phyloP scores from a whole-genome alignment of 495 filamentous ascomycete species.

The Parachaetomium inaequale region DNA sequence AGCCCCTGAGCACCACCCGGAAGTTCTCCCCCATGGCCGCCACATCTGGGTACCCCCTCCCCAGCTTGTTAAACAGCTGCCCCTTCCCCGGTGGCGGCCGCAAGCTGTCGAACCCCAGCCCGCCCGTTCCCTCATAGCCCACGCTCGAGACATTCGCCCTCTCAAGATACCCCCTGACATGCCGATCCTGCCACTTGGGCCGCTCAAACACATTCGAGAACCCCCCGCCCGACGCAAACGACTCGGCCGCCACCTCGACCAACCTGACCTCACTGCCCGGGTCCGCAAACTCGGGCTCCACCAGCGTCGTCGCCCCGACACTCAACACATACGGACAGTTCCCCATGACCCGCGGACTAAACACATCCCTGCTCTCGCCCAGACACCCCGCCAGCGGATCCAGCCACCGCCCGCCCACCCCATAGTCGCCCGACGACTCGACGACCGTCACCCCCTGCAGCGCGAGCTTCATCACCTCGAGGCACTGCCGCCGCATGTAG shows the following conservation, averaged over 20 bases:
- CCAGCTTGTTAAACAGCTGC: constrained; percentile 52
- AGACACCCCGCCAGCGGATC: constrained; percentile 24
- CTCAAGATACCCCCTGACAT: constrained; percentile 53
- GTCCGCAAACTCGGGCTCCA: constrained; percentile 40
- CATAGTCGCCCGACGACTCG: constrained; percentile 58
- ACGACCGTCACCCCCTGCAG: constrained; percentile 60
- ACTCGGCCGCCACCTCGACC: constrained; percentile 43
- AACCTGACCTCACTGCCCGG: constrained; percentile 24
- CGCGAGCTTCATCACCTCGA: constrained; percentile 59
- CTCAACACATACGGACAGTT: constrained; percentile 40
- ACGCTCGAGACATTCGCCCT: constrained; percentile 41
- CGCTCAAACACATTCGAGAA: constrained; percentile 65
- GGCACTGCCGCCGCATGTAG: constrained; percentile 42
- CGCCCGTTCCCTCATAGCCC: constrained; percentile 29
- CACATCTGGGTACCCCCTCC: constrained; percentile 64
- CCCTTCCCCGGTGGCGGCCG: constrained; percentile 35
- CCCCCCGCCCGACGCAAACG: constrained; percentile 58
- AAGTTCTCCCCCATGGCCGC: constrained; percentile 60
- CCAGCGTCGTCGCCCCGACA: constrained; percentile 36
- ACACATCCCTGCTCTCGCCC: constrained; percentile 23
- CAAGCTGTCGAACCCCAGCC: constrained; percentile 26
- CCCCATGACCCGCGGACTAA: constrained; percentile 26
- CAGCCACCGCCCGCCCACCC: constrained; percentile 49
- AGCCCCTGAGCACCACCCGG: constrained; percentile 43
- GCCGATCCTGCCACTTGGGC: constrained; percentile 55